Evolutionary conservation across 2,329 filamentous ascomycete genomes (phyloP).

Genomic region (Epichloe aotearoae): DNA sequence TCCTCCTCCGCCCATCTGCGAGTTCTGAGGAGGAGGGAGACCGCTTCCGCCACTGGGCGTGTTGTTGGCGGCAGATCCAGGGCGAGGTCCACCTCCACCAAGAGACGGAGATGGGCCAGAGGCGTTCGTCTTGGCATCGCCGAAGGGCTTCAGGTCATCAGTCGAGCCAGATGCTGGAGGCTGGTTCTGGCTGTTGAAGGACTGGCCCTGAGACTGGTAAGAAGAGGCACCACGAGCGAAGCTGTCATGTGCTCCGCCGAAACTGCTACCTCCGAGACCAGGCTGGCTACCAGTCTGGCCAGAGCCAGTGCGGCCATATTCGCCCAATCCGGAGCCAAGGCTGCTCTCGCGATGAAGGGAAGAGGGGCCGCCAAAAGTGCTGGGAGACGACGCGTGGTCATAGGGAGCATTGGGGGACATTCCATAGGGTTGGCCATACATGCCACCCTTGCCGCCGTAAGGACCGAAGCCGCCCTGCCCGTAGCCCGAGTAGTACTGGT

Average conservation of each 20-base stretch:
- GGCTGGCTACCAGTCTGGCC: constrained; percentile 37
- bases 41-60: constrained; percentile 35
- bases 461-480: constrained; percentile 39
- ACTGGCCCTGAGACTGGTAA: constrained; percentile 43
- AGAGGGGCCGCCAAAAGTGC: constrained; percentile 37
- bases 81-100: constrained; percentile 33
- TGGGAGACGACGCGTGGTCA: constrained; percentile 41
- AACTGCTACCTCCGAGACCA: constrained; percentile 36
- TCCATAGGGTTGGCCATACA: constrained; percentile 44
- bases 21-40: constrained; percentile 42
- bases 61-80: constrained; percentile 44
- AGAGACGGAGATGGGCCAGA: constrained; percentile 45
- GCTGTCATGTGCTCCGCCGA: constrained; percentile 40
- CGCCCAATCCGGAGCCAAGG: constrained; percentile 36
- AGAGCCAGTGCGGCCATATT: constrained; percentile 39
- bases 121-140: constrained; percentile 36
- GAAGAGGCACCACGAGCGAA: constrained; percentile 39
- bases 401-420: constrained; percentile 44
- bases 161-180: constrained; percentile 25
- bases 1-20: constrained; percentile 35
- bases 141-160: constrained; percentile 48
- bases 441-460: constrained; percentile 39
- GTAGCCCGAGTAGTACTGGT: constrained; percentile 45
- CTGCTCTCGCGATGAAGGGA: constrained; percentile 39
- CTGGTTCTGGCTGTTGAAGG: constrained; percentile 38